Base-by-base conservation (phyloP, 2,329 filamentous ascomycete species). In the Alternaria burnsii region DNA sequence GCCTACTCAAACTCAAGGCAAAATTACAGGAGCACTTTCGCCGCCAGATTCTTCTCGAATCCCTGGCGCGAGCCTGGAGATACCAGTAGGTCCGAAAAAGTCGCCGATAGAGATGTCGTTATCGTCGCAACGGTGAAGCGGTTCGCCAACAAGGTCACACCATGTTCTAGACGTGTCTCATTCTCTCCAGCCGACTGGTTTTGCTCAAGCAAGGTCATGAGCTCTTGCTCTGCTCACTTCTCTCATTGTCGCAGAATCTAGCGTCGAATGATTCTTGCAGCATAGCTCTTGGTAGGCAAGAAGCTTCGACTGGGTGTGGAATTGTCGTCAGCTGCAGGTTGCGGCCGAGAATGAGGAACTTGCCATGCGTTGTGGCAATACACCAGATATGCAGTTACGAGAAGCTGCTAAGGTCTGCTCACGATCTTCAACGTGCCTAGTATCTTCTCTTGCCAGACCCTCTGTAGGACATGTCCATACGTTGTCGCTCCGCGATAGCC, bases 361-460 rank as follows among this genome's bases (percentile, higher is more conserved):
- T 36, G 46, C 32, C 4, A 50, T 5, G 30, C 5, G 2, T 20
- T 18, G 20, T 24, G 11, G 34, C 14, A 14, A 26, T 3, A n/a
- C 9, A 36, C 46, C 14, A 8, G 32, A 32, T 10, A n/a, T 16
- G 2, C 16, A 18, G 22, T 2, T 11, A 30, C 20, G 36, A 0
- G 20, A 38, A 50, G 22, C 46, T 50, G 20, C 20, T 5, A 34
- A 5, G 22, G 20, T 50, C 40, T 22, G 32, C 46, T 22, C 32
- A 50, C 5, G 34, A 12, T 34, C 20, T n/a, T 32, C 3, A 36
- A 36, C 14, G 46, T 50, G 22, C 32, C 14, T 30, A 12, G 16
- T 50, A 38, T 22, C 30, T 38, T 50, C 32, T 50, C 46, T 38
- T 50, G 14, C 46, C 32, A 38, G 46, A 50, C n/a, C 30, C 16